Evolutionary conservation across 306 rosid genomes (phyloP).

Genomic region (Ammopiptanthus mongolicus): DNA sequence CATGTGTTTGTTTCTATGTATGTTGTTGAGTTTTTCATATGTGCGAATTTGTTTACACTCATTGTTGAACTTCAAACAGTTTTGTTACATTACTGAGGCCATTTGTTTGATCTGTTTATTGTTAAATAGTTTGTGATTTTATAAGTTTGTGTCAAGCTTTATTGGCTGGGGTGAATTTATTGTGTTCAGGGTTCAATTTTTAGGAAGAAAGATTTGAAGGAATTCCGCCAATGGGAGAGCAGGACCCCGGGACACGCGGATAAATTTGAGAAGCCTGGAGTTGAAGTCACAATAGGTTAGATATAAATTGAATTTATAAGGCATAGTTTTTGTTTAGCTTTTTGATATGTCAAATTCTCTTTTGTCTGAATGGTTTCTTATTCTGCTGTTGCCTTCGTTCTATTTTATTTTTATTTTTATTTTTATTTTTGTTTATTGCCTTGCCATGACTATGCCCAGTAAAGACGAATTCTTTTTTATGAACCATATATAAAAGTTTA

Average conservation of each 20-base stretch:
- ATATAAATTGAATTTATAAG: not conserved
- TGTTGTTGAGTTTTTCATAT: not conserved
- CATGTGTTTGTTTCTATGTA: not conserved
- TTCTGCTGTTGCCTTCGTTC: no score
- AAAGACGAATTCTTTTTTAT: no score
- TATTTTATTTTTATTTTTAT: no score
- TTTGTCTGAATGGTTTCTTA: no score
- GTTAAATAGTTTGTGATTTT: not conserved
- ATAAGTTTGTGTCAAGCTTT: not conserved
- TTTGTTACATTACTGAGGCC: not conserved
- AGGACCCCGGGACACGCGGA: constrained; percentile 97
- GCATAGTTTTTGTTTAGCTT: no score
- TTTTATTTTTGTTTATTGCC: no score
- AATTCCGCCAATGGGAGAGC: constrained; percentile 94
- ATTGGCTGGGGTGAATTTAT: not conserved
- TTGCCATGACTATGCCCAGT: no score
- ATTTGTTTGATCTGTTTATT: not conserved
- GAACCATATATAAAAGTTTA: no score
- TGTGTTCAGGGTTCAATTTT: constrained; percentile 16
- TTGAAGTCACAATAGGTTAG: constrained; percentile 96
- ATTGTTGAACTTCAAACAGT: not conserved
- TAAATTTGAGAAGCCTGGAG: constrained; percentile 87
- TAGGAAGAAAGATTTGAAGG: constrained; percentile 85
- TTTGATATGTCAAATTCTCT: no score
- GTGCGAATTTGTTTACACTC: not conserved